These are phyloP conservation scores for Karstenula rhodostoma DNA, from an alignment of 2,329 filamentous ascomycete genomes.

Conservation along the genomic window DNA sequence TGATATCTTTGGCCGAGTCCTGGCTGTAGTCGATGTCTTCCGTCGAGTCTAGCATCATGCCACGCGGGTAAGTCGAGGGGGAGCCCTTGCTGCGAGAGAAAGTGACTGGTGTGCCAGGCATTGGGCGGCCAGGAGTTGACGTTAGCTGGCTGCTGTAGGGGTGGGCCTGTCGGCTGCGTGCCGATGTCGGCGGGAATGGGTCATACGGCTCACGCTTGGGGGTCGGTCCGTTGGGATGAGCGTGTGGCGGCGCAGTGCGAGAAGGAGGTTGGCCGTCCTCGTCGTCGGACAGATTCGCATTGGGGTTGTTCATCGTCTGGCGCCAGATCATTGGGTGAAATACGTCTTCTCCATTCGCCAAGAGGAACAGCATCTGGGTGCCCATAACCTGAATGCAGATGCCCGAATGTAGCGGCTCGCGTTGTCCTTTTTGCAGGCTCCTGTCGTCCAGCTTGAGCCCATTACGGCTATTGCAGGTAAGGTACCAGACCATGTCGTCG, in stretches of 20 bases:
- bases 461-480: slow-evolving; percentile 90
- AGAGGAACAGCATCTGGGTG: slow-evolving; percentile 98
- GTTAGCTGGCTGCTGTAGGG: slow-evolving; percentile 44
- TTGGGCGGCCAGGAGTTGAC: slow-evolving; percentile 45
- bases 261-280: slow-evolving; percentile 44
- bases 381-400: slow-evolving; percentile 91
- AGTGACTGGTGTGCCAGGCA: slow-evolving; percentile 45
- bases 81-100: slow-evolving; percentile 54
- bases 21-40: slow-evolving; percentile 77
- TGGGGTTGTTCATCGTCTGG: slow-evolving; percentile 58
- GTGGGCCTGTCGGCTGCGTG: slow-evolving; percentile 43
- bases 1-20: slow-evolving; percentile 87
- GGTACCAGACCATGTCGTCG: slow-evolving; percentile 72
- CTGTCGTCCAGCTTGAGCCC: slow-evolving; percentile 84
- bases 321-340: slow-evolving; percentile 74
- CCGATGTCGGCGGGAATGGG: slow-evolving; percentile 48
- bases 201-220: slow-evolving; percentile 49
- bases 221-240: slow-evolving; percentile 44
- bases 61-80: slow-evolving; percentile 58
- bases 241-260: slow-evolving; percentile 40
- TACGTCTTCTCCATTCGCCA: slow-evolving; percentile 77
- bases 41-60: slow-evolving; percentile 61
- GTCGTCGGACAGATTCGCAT: slow-evolving; percentile 45
- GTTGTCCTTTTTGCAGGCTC: slow-evolving; percentile 71
- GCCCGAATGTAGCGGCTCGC: slow-evolving; percentile 77